These are phyloP conservation scores for Dalbergia cultrata DNA, from an alignment of 306 rosid species.

Conservation along the genomic window DNA sequence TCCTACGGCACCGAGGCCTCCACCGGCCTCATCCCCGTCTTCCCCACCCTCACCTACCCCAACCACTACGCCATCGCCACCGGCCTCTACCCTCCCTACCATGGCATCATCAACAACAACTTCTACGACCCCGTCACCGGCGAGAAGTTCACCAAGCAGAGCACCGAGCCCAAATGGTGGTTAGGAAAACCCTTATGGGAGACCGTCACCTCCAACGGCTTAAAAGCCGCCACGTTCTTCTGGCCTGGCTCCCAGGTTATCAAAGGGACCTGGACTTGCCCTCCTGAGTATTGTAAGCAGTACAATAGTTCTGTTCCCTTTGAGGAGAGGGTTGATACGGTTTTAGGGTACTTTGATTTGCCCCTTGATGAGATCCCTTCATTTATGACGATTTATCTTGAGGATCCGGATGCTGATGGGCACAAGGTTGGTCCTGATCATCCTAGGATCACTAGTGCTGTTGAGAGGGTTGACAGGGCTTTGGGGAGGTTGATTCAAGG, in stretches of 20 bases:
- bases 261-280: constrained; percentile 91
- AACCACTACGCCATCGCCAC: constrained; percentile 96
- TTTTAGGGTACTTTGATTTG: constrained; percentile 72
- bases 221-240: constrained; percentile 80
- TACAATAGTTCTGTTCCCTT: constrained; percentile 81
- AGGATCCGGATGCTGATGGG: constrained; percentile 97
- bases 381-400: constrained; percentile 84
- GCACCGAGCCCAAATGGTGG: constrained; percentile 94
- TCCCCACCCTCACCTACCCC: constrained; percentile 89
- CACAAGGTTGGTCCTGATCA: constrained; percentile 91
- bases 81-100: constrained; percentile 88
- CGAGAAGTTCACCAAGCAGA: constrained; percentile 65
- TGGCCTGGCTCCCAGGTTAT: constrained; percentile 97
- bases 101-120: constrained; percentile 83
- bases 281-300: constrained; percentile 51
- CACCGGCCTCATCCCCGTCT: constrained; percentile 78
- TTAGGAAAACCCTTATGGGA: constrained; percentile 91
- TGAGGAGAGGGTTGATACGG: constrained; percentile 76
- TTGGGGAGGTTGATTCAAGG: constrained; percentile 78
- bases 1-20: constrained; percentile 80
- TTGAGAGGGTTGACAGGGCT: constrained; percentile 68
- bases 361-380: constrained; percentile 68
- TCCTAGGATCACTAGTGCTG: constrained; percentile 75
- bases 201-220: constrained; percentile 63
- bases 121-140: constrained; percentile 73